These are phyloP conservation scores for Starmerella geochares DNA, from an alignment of 805 yeast species.

Conservation along the genomic window DNA sequence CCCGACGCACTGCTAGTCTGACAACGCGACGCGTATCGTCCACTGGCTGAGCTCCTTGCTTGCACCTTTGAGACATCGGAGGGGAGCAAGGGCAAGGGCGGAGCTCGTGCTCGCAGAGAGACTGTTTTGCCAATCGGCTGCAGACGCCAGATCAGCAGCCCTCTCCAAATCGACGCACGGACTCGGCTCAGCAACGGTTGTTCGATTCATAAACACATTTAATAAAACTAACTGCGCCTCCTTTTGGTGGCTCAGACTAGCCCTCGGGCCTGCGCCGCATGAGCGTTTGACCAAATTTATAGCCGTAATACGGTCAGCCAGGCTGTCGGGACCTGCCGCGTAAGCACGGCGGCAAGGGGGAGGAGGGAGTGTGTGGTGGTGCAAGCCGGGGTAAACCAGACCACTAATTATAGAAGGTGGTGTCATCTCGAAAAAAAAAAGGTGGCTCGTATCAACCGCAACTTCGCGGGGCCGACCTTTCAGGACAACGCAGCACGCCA, in stretches of 20 bases:
- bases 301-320: neutral
- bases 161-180: neutral
- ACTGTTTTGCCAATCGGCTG: neutral
- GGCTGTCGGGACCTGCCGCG: constrained; percentile 1
- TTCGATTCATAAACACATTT: too few relatives aligned
- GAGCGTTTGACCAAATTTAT: neutral
- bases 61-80: neutral
- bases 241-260: too few relatives aligned
- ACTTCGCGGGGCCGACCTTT: neutral
- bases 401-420: constrained; percentile 5
- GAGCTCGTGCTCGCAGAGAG: neutral
- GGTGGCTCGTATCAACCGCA: neutral
- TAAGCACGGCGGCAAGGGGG: constrained; percentile 9
- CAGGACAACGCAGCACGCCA: neutral
- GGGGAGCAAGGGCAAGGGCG: neutral
- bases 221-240: too few relatives aligned
- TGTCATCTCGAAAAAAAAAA: constrained; percentile 1
- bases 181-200: too few relatives aligned
- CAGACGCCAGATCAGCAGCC: neutral
- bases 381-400: neutral
- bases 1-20: neutral
- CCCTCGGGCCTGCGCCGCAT: too few relatives aligned
- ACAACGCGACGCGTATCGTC: constrained; percentile 4
- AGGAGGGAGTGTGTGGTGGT: neutral
- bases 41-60: neutral